Percentiles rank a stretch among this genome's conserved stretches.
These are phyloP conservation scores for Acorus calamus DNA, from an alignment of 106 monocot species.

Conservation along the genomic window DNA sequence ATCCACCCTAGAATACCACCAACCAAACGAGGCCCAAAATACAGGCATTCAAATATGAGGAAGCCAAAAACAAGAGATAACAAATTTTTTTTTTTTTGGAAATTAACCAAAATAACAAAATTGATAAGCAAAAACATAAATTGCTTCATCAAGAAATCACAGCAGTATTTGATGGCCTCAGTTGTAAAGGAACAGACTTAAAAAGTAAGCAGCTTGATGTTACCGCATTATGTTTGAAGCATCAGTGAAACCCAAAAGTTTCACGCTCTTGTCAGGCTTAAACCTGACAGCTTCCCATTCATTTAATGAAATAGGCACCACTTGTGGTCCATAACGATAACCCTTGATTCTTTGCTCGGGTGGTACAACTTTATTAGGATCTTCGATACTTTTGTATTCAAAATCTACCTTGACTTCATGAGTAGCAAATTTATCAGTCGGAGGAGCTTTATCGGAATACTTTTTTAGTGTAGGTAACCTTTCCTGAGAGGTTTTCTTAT, in stretches of 20 bases:
- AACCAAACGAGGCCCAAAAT: no score
- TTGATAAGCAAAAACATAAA: no score
- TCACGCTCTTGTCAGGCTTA: slow-evolving; percentile 79
- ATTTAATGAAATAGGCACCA: slow-evolving; percentile 74
- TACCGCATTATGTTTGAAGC: slow-evolving; percentile 69
- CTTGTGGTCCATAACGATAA: slow-evolving; percentile 95
- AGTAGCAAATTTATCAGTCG: slow-evolving; percentile 76
- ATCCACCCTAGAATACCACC: no score
- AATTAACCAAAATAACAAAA: no score
- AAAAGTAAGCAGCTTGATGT: neutral
- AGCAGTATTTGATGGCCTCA: no score
- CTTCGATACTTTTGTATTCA: slow-evolving; percentile 65
- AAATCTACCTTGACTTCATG: slow-evolving; percentile 94
- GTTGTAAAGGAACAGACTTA: no score
- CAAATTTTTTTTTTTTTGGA: no score
- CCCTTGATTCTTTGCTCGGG: slow-evolving; percentile 95
- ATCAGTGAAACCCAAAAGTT: slow-evolving; percentile 87
- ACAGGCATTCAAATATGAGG: no score
- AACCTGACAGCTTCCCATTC: slow-evolving; percentile 89
- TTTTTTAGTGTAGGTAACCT: slow-evolving; percentile 89
- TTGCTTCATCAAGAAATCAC: no score
- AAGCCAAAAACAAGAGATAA: no score
- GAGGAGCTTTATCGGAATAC: slow-evolving; percentile 89
- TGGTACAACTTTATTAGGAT: slow-evolving; percentile 69
- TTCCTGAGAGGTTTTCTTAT: slow-evolving; percentile 95